These are phyloP conservation scores for Coelastrella sp. DNA, from an alignment of 139 green algal genomes.

Conservation along the genomic window DNA sequence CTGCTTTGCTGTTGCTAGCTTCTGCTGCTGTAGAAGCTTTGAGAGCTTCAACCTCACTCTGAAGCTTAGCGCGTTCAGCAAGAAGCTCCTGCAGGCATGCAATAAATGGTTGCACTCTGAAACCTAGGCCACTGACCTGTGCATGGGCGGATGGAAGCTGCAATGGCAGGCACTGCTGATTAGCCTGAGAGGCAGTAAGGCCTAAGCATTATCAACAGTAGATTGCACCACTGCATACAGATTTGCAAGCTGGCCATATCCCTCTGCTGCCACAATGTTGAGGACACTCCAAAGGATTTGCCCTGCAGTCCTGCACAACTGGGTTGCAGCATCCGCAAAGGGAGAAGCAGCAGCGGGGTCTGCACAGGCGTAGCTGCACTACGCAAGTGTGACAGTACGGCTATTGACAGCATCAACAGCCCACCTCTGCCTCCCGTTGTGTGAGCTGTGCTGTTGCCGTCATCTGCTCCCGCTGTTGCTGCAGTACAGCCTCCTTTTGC, in stretches of 20 bases:
- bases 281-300: too few relatives aligned
- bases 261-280: not conserved
- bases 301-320: too few relatives aligned
- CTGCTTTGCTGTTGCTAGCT: slow-evolving; percentile 32
- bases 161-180: too few relatives aligned
- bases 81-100: slow-evolving; percentile 19
- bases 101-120: not conserved
- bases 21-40: slow-evolving; percentile 16
- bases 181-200: not conserved
- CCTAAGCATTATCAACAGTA: not conserved
- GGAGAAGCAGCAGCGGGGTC: too few relatives aligned
- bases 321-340: too few relatives aligned
- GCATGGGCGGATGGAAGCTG: too few relatives aligned
- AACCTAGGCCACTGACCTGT: too few relatives aligned
- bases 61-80: slow-evolving; percentile 28
- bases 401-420: not conserved
- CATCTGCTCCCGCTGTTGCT: slow-evolving; percentile 42
- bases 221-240: too few relatives aligned
- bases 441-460: slow-evolving; percentile 39
- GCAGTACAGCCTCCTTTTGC: slow-evolving; percentile 1
- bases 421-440: slow-evolving; percentile 36
- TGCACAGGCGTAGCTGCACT: not conserved
- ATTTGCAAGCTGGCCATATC: too few relatives aligned
- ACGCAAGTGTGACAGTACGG: too few relatives aligned
- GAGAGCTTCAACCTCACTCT: slow-evolving; percentile 9